phyloP scores from a whole-genome alignment of 2,329 filamentous ascomycete species.

The Epichloe baconii region DNA sequence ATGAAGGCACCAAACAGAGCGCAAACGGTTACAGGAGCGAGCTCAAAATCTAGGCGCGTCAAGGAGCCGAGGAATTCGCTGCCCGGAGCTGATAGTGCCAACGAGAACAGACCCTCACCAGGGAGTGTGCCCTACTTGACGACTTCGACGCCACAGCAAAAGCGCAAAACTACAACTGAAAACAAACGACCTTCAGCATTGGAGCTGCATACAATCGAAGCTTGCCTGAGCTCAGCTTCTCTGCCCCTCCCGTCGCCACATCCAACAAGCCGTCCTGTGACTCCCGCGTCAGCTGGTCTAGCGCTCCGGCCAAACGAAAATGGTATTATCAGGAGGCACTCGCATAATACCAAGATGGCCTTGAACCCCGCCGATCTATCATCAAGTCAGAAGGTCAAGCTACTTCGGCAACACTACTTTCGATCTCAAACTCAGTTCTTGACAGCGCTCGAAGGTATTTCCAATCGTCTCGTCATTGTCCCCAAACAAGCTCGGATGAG shows the following conservation, averaged over 20 bases:
- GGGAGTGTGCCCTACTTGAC: slow-evolving; percentile 12
- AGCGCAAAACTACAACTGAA: slow-evolving; percentile 22
- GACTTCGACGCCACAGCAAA: slow-evolving; percentile 11
- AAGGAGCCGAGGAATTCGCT: slow-evolving; percentile 31
- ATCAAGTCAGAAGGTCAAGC: slow-evolving; percentile 51
- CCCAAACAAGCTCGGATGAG: slow-evolving; percentile 72
- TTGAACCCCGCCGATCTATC: slow-evolving; percentile 50
- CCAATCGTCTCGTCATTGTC: slow-evolving; percentile 69
- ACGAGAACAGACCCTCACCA: slow-evolving; percentile 16
- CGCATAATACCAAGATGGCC: slow-evolving; percentile 44
- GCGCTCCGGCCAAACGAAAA: slow-evolving; percentile 30
- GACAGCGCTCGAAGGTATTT: slow-evolving; percentile 70
- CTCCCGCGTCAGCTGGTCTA: slow-evolving; percentile 43
- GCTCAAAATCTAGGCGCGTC: slow-evolving; percentile 34
- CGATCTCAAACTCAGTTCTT: slow-evolving; percentile 69
- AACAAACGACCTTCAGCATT: slow-evolving; percentile 35
- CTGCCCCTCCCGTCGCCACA: slow-evolving; percentile 48
- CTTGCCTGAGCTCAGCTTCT: slow-evolving; percentile 54
- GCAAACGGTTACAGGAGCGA: slow-evolving; percentile 48
- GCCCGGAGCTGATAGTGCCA: slow-evolving; percentile 23
- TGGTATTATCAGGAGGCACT: slow-evolving; percentile 42
- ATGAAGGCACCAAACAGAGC: slow-evolving; percentile 45
- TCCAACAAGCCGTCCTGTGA: slow-evolving; percentile 38
- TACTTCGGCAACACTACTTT: slow-evolving; percentile 72
- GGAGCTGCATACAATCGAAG: slow-evolving; percentile 41